Base-by-base conservation (phyloP, 2,329 filamentous ascomycete species). In the Trichoderma sp. region DNA sequence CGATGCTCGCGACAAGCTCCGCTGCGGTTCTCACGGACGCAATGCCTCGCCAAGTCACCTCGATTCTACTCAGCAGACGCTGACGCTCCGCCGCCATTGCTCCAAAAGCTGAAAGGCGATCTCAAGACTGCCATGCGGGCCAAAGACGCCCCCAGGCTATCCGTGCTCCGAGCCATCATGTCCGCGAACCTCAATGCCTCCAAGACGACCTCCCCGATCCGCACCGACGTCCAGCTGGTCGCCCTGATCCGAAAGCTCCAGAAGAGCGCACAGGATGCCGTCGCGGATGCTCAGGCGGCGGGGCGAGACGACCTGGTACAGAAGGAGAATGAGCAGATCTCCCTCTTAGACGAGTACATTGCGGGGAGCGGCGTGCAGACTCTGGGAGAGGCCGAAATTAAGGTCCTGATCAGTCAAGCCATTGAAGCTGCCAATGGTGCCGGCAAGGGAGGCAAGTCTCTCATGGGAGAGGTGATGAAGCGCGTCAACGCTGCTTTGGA, bases 171-270 rank as follows among this genome's bases (percentile, higher is more conserved):
- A 78, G 83, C 88, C 56, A 85, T 95, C 77, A 88, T 95, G 78
- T 88, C 93, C 38, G 89, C 93, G 77, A 91, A 93, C 77, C 91
- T 92, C 79, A 95, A 95, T 83, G 91, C 93, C 41, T 92, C 91
- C 82, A 95, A 95, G 85, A 94, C 93, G 16, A 81, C 88, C 53
- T 87, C 85, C 53, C 93, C 94, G n/a, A 90, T 95, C 80, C 87
- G 86, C 73, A 93, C 91, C 27, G 93, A 96, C 83, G 88, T 89
- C 77, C 90, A 93, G 80, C 87, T 96, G 74, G 89, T 95, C 33
- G 85, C 87, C 8, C 86, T 95, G 66, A 88, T 97, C 74, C 89
- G 90, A 77, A 93, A 92, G 84, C 89, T 91, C 69, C 88, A 89
- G 27, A 88, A 89, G 60, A 86, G 88, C 2, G 87, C 88, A 4